These are phyloP conservation scores for Ustilago sp. DNA, from an alignment of 1,284 basidiomycete species.

Conservation along the genomic window DNA sequence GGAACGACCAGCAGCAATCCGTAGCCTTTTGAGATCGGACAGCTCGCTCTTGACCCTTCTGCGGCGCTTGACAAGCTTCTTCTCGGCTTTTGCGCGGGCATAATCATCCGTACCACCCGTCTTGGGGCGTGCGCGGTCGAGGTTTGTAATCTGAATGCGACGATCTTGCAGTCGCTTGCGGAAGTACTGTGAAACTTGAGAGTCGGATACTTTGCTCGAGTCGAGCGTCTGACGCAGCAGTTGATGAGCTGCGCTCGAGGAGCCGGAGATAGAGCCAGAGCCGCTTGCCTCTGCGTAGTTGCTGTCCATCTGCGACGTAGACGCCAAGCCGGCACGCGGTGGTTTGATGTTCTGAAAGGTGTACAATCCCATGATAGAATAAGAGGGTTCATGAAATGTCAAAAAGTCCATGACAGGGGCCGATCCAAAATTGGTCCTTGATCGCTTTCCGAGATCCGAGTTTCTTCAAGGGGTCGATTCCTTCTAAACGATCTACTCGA, in stretches of 20 bases:
- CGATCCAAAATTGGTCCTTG: background rate
- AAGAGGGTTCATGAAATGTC: background rate
- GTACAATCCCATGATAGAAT: background rate
- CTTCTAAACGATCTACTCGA: background rate
- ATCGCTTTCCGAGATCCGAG: slow-evolving; percentile 7
- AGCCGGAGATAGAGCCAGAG: slow-evolving; percentile 3
- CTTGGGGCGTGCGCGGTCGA: slow-evolving; percentile 46
- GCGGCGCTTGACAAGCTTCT: slow-evolving; percentile 36
- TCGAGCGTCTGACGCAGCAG: slow-evolving; percentile 28
- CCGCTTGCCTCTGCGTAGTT: slow-evolving; percentile 19
- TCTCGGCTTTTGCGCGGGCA: slow-evolving; percentile 28
- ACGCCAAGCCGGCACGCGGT: background rate
- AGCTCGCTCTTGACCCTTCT: slow-evolving; percentile 46
- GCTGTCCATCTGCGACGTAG: slow-evolving; percentile 13
- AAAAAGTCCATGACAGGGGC: slow-evolving; percentile 6
- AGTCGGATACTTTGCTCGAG: slow-evolving; percentile 21
- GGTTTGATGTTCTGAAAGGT: background rate
- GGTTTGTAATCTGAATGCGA: slow-evolving; percentile 52
- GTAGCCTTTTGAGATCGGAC: slow-evolving; percentile 41
- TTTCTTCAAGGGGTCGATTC: background rate
- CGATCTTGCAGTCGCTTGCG: slow-evolving; percentile 47
- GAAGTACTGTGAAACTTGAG: slow-evolving; percentile 39
- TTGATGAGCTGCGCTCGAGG: slow-evolving; percentile 23
- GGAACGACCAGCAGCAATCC: slow-evolving; percentile 30
- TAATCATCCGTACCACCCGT: slow-evolving; percentile 33